Evolutionary conservation across 352 stramenopile species (phyloP), one percentile per base, ranked within the genome.

Genomic region (Peronosclerospora sorghi): DNA sequence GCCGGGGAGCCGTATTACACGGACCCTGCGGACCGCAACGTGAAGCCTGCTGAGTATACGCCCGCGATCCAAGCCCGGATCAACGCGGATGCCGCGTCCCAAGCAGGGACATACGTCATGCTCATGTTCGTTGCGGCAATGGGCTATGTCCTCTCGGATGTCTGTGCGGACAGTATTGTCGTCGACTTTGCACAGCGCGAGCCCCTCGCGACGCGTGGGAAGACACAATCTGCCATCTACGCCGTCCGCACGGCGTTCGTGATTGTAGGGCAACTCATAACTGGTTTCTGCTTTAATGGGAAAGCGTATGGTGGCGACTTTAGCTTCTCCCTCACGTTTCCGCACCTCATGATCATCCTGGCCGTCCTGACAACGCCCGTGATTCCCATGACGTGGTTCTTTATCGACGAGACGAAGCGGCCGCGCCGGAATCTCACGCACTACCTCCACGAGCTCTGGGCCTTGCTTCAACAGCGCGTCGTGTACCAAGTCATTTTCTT

Each of bases 111-210:
- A 45, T 77, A 72, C 26, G 52, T 77, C 19, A 52, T 81, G 28
- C 53, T 81, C 41, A 77, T 76, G 62, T 70, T 73, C 48, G 46
- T 81, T 30, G 65, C 61, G 9, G 57, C 65, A 4, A 57, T 73
- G 39, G 48, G 54, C 14, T 62, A 62, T 10, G 43, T 62, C 4
- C 41, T 62, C 48, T 38, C 54, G 12, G 54, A 74, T 17, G 66
- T 75, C 26, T 67, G 58, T 13, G 58, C 66, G 2, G 67, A 79
- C 34, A 70, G 48, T 54, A 56, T 77, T 12, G 63, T 79, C 8
- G 66, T 79, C 15, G 65, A 83, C 23, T 51, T 78, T 2, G 70
- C 70, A 2, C 70, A 83, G 35, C 64, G 70, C n/a, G 69, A 82
- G 32, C 64, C 64, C 2, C 15, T 65, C n/a, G 65, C 59, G 2